Base-by-base conservation (phyloP, 768 basidiomycete genomes). In the Harrya chromipes region DNA sequence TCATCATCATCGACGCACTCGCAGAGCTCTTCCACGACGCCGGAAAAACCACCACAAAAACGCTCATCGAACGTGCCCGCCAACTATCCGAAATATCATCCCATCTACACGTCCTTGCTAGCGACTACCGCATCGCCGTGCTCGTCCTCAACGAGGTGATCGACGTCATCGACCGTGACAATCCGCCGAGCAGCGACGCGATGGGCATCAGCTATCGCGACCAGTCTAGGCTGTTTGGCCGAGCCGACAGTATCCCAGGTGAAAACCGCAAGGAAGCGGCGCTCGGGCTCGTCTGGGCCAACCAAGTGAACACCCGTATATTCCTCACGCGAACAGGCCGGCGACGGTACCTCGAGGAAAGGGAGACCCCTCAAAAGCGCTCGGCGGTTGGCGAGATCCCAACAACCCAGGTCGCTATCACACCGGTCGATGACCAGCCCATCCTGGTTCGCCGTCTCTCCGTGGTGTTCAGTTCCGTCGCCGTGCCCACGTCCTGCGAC, bases 231-330 rank as follows among this genome's bases (percentile, higher is more conserved):
- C 84, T 85, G 81, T 97, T 95, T 64, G 78, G 76, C 35, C 79
- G 84, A 16, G 81, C 81, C 20, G 76, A 82, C 58, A 79, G 72
- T 46, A 63, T 81, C 20, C 75, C 79, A 1, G 80, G 80, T 2
- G 81, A 82, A 50, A 72, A 77, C 49, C 68, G 65, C 39, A 92
- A 93, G 61, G 88, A 95, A 67, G 92, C 89, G 0, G 82, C 80
- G 34, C 72, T 98, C 2, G 94, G 94, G 3, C 81, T 97, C 43
- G 84, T 83, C 9, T 98, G 95, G 95, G 88, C 94, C 14, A 97
- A 95, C 66, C 87, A 91, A 60, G 75, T 98, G 49, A 94, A 95
- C 57, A 78, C 77, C 4, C 80, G 95, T 20, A 78, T 97, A 40
- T 84, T 95, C 76, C 77, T 97, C 44, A 80, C 78, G 38, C 80